A percentile compares a stretch with the other conserved stretches of the same genome.
These are phyloP conservation scores for Papiliotrema laurentii DNA, from an alignment of 1,284 basidiomycete species.

Conservation along the genomic window DNA sequence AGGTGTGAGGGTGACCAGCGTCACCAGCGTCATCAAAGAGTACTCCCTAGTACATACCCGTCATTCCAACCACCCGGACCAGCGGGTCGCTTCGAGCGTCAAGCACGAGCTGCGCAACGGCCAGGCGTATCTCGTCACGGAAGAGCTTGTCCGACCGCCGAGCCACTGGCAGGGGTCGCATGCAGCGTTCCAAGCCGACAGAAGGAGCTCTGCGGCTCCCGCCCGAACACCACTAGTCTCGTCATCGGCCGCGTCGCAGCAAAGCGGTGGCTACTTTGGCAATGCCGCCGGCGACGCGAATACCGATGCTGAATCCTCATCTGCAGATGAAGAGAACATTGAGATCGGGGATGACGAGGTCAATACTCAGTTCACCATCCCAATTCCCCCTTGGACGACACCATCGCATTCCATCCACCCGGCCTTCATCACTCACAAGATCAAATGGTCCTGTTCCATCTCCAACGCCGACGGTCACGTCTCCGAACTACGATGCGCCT, in stretches of 20 bases:
- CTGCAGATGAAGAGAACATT: conserved; percentile 20
- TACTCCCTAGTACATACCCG: conserved; percentile 60
- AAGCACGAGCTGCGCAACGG: conserved; percentile 70
- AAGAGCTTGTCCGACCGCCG: conserved; percentile 26
- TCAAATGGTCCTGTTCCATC: conserved; percentile 60
- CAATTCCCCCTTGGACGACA: conserved; percentile 52
- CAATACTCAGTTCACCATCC: conserved; percentile 49
- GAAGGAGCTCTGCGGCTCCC: too few species aligned
- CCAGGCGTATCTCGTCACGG: conserved; percentile 47
- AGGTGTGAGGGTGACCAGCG: conserved; percentile 66
- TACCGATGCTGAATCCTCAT: neutral
- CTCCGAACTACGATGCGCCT: conserved; percentile 83
- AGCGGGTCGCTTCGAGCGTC: conserved; percentile 59
- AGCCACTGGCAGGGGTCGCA: conserved; percentile 16
- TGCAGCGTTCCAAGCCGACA: neutral
- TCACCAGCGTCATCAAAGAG: conserved; percentile 70
- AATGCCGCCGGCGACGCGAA: neutral
- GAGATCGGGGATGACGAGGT: conserved; percentile 50
- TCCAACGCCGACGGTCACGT: conserved; percentile 81
- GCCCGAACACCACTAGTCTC: neutral
- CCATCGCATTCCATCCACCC: conserved; percentile 60
- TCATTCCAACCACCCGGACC: conserved; percentile 60
- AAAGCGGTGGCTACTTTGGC: neutral
- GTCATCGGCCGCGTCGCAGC: neutral
- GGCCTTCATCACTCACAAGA: conserved; percentile 63